Base-by-base conservation (phyloP, 2,329 filamentous ascomycete species). In the Sarocladium brachiariae region DNA sequence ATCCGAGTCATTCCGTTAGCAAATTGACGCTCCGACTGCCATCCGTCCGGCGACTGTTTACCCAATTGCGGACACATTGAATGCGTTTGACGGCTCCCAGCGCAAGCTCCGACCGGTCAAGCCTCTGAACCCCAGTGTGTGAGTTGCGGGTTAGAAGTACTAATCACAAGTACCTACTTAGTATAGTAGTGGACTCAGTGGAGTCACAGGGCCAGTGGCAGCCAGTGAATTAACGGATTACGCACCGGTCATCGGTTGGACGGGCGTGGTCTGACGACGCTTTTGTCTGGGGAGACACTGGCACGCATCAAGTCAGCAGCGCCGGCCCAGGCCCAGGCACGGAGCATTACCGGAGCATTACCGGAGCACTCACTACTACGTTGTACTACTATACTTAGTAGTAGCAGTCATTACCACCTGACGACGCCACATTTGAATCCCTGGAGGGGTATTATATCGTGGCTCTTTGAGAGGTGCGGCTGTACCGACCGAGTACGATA, bases 171-270 rank as follows among this genome's bases (percentile, higher is more conserved):
- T n/a, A n/a, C n/a, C n/a, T n/a, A n/a, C n/a, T n/a, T n/a, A n/a
- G n/a, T n/a, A n/a, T n/a, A 19, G 27, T 14, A 45, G 39, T 45
- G 39, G 39, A 23, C n/a, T 21, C 23, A 45, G 39, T 45, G 39
- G 39, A 19, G 39, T 14, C 35, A 5, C 39, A 11, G 8, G 21
- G 14, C 39, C 39, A 45, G 39, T 45, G 14, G 14, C 23, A 45
- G 39, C 39, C 39, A 45, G n/a, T 45, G 39, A 27, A 45, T 45
- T 23, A 45, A 9, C 27, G 39, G n/a, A 45, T 45, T 45, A 45
- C 39, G 39, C 39, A 45, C 21, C 39, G 39, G 33, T 13, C 35
- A 39, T 39, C 35, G 35, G 35, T 7, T 18, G 4, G 33, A 14
- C 8, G n/a, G 7, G 35, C 18, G 35, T 21, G 18, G 18, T 18